phyloP scores from a whole-genome alignment of 805 yeast species.

The Metschnikowia lachancei region DNA sequence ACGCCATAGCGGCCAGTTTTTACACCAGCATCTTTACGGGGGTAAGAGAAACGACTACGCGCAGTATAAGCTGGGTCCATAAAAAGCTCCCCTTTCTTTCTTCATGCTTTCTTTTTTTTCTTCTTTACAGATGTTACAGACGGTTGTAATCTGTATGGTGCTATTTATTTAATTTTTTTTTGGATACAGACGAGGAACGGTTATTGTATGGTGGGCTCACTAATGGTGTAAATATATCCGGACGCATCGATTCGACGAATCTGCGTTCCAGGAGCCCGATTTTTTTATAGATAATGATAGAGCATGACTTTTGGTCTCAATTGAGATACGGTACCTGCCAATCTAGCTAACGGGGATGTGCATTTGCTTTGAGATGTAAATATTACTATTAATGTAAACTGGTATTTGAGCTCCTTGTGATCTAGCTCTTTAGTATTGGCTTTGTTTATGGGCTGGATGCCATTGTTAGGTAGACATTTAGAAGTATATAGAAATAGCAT shows the following conservation, averaged over 20 bases:
- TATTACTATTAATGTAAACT: no score
- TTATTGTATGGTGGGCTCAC: background rate
- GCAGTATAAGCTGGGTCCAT: conserved; percentile 18
- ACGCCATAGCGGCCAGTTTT: conserved; percentile 19
- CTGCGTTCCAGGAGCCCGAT: background rate
- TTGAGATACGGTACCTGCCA: background rate
- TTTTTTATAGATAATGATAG: conserved; percentile 1
- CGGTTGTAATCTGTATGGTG: background rate
- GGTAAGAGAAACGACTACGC: conserved; percentile 21
- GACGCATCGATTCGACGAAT: background rate
- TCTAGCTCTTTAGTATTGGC: no score
- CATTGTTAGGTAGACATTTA: no score
- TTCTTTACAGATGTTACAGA: background rate
- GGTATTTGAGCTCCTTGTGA: no score
- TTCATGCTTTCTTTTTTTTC: background rate
- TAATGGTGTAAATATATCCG: conserved; percentile 4
- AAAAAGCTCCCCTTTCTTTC: background rate
- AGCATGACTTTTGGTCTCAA: background rate
- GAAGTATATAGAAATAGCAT: no score
- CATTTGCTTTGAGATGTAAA: no score
- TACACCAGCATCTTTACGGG: conserved; percentile 20
- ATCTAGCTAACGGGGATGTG: no score
- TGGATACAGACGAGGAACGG: background rate
- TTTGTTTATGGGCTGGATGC: no score
- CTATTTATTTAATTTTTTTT: background rate